Percentiles rank a stretch among this genome's conserved stretches.
Evolutionary conservation across 2,329 filamentous ascomycete species (phyloP).

Genomic region (Pseudogymnoascus sp.): DNA sequence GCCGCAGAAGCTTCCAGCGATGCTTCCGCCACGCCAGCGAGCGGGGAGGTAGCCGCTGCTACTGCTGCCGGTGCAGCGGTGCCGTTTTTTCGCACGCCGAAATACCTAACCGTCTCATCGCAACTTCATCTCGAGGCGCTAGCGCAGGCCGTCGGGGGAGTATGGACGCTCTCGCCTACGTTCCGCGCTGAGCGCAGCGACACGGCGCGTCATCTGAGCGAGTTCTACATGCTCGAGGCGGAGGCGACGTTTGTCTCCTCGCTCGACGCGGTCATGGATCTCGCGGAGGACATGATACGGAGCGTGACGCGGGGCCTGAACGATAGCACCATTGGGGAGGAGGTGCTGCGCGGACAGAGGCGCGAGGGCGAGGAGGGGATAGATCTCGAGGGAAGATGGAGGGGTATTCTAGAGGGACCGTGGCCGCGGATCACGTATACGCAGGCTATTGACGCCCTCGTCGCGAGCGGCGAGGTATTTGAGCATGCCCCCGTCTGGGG

Average conservation of each 20-base stretch:
- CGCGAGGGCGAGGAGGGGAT: conserved; percentile 23
- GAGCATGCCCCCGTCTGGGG: conserved; percentile 62
- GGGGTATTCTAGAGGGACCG: conserved; percentile 45
- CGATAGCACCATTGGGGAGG: conserved; percentile 41
- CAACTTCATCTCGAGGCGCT: conserved; percentile 92
- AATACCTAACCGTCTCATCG: conserved; percentile 91
- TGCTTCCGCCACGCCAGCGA: conserved; percentile 5
- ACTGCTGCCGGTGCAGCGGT: conserved; percentile 20
- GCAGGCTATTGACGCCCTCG: conserved; percentile 62
- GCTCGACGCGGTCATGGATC: conserved; percentile 62
- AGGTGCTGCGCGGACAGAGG: conserved; percentile 42
- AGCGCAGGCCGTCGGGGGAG: conserved; percentile 76
- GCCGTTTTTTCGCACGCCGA: conserved; percentile 72
- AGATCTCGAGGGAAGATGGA: conserved; percentile 62
- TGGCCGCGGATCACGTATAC: conserved; percentile 84
- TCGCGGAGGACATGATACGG: conserved; percentile 72
- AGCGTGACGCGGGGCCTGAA: conserved; percentile 38
- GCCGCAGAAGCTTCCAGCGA: conserved; percentile 22
- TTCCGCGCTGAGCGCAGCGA: conserved; percentile 93
- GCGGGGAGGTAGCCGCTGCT: conserved; percentile 31
- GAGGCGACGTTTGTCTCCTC: conserved; percentile 73
- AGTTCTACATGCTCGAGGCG: conserved; percentile 98
- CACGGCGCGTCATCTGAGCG: conserved; percentile 85
- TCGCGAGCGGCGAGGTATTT: conserved; percentile 53
- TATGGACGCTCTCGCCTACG: conserved; percentile 89